phyloP scores from a whole-genome alignment of 164 flowering plant species.

The Umbilicus rupestris region DNA sequence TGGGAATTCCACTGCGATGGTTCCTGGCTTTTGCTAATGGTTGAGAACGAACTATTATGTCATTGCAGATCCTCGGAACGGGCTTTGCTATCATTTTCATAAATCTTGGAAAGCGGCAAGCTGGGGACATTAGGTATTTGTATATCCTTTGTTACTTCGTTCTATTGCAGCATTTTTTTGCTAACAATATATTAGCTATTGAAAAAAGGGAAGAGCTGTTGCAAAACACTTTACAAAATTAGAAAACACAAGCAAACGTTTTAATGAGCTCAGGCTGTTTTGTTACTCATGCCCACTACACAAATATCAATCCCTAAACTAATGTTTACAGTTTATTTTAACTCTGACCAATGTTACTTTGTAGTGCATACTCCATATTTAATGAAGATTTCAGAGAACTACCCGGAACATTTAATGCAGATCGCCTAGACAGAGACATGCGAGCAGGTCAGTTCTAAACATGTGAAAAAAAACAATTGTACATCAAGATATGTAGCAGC shows the following conservation, averaged over 20 bases:
- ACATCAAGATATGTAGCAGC: neutral
- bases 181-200: neutral
- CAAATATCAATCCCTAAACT: too few species aligned
- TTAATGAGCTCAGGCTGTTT: neutral
- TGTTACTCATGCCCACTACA: neutral
- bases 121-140: conserved; percentile 77
- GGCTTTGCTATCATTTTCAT: conserved; percentile 69
- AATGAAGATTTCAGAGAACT: conserved; percentile 90
- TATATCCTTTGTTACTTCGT: neutral
- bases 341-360: conserved; percentile 5
- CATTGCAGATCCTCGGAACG: conserved; percentile 66
- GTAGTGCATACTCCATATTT: conserved; percentile 96
- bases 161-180: neutral
- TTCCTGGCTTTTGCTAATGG: neutral
- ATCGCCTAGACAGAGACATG: conserved; percentile 80
- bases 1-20: neutral
- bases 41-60: neutral
- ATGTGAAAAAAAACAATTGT: neutral
- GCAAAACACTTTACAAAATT: neutral
- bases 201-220: neutral
- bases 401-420: conserved; percentile 93
- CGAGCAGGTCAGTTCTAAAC: conserved; percentile 76
- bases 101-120: conserved; percentile 81
- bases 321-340: too few species aligned
- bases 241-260: neutral